Evolutionary conservation across 306 rosid species (phyloP).

Genomic region (Vigna reflexopilosa): DNA sequence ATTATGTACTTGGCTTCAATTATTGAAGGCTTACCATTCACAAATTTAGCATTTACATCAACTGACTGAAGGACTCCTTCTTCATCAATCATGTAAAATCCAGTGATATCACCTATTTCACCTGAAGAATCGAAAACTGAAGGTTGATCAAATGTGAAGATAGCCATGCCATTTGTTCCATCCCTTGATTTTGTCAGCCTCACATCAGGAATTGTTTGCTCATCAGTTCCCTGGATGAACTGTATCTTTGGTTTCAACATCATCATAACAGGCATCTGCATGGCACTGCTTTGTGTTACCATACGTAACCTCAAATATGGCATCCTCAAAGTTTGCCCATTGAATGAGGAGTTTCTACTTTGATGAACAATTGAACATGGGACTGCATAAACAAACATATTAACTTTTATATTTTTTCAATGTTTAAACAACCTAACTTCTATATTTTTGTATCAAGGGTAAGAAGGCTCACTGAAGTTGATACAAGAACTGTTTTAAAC

Average conservation of each 20-base stretch:
- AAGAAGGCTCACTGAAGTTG: slow-evolving; percentile 6
- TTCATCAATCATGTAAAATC: slow-evolving; percentile 96
- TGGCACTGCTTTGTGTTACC: slow-evolving; percentile 32
- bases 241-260: slow-evolving; percentile 84
- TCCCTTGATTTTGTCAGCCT: slow-evolving; percentile 89
- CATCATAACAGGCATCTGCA: slow-evolving; percentile 46
- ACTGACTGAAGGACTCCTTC: slow-evolving; percentile 94
- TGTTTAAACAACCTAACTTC: background rate
- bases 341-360: slow-evolving; percentile 68
- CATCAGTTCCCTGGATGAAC: slow-evolving; percentile 99
- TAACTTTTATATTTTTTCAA: background rate
- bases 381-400: slow-evolving; percentile 44
- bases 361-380: slow-evolving; percentile 53
- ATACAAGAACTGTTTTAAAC: slow-evolving; percentile 12
- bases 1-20: slow-evolving; percentile 92
- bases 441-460: background rate
- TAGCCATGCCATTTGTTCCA: slow-evolving; percentile 95
- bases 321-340: slow-evolving; percentile 62
- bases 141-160: slow-evolving; percentile 89
- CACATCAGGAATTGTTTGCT: slow-evolving; percentile 92
- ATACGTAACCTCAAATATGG: slow-evolving; percentile 49
- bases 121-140: slow-evolving; percentile 95
- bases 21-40: slow-evolving; percentile 92
- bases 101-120: slow-evolving; percentile 96
- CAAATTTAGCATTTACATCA: slow-evolving; percentile 92